Evolutionary conservation across 2,329 filamentous ascomycete genomes (phyloP).

Genomic region (Rachicladosporium sp.): DNA sequence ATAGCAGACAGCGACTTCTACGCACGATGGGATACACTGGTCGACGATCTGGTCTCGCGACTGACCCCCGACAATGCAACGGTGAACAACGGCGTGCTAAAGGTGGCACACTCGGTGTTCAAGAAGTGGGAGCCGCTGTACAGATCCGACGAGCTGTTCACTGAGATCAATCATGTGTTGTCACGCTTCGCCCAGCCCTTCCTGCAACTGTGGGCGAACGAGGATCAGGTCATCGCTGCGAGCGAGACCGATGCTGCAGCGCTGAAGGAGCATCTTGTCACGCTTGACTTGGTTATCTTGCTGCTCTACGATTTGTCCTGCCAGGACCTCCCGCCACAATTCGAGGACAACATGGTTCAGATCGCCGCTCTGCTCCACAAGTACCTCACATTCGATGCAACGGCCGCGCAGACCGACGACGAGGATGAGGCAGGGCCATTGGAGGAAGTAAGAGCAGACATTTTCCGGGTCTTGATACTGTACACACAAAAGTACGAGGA

Average conservation of each 20-base stretch:
- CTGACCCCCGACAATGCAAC: slow-evolving; percentile 70
- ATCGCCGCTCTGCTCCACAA: slow-evolving; percentile 78
- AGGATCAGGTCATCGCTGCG: slow-evolving; percentile 57
- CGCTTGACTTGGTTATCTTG: slow-evolving; percentile 78
- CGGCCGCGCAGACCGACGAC: slow-evolving; percentile 70
- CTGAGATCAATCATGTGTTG: slow-evolving; percentile 93
- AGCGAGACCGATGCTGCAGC: slow-evolving; percentile 63
- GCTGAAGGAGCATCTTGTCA: slow-evolving; percentile 68
- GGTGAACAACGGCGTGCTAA: slow-evolving; percentile 84
- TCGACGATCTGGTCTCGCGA: slow-evolving; percentile 79
- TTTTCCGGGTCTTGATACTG: slow-evolving; percentile 79
- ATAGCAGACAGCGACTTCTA: slow-evolving; percentile 98
- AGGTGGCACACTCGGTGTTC: slow-evolving; percentile 97
- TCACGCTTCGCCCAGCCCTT: slow-evolving; percentile 74
- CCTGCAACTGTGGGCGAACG: slow-evolving; percentile 63
- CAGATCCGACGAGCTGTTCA: slow-evolving; percentile 81
- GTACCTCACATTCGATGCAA: slow-evolving; percentile 81
- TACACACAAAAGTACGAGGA: slow-evolving; percentile 95
- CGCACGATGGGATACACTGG: slow-evolving; percentile 90
- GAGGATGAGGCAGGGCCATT: slow-evolving; percentile 77
- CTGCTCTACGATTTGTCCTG: slow-evolving; percentile 94
- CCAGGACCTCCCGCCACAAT: slow-evolving; percentile 87
- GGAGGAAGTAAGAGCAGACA: slow-evolving; percentile 82
- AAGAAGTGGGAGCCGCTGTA: slow-evolving; percentile 90
- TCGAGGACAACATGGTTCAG: slow-evolving; percentile 73